Percentiles rank a stretch among this genome's conserved stretches.
Conservation (phyloP, 768 basidiomycete species). For the Phylloporus scabripes region DNA sequence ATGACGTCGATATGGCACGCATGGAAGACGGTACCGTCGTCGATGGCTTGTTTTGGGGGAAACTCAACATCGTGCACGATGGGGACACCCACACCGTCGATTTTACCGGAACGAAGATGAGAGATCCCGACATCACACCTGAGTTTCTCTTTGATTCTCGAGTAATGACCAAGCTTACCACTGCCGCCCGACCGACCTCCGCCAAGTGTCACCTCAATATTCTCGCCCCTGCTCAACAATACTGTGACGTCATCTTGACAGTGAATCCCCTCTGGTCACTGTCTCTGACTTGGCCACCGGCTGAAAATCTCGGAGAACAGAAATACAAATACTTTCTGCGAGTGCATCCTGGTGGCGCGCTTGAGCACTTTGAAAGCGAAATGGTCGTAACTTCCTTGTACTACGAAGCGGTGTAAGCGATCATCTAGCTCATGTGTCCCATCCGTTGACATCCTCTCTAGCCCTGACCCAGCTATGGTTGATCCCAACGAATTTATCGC, state of each 20-base stretch:
- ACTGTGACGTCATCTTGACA: constrained; percentile 71
- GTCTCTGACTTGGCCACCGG: constrained; percentile 72
- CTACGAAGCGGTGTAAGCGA: constrained; percentile 76
- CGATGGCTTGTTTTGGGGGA: constrained; percentile 85
- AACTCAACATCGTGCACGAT: constrained; percentile 74
- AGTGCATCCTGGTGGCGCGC: constrained; percentile 77
- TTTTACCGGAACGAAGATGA: constrained; percentile 73
- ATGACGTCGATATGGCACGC: constrained; percentile 85
- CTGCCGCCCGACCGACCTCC: constrained; percentile 65
- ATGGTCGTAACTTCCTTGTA: constrained; percentile 76
- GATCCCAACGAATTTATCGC: constrained; percentile 77
- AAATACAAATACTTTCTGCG: constrained; percentile 81
- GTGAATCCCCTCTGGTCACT: constrained; percentile 74
- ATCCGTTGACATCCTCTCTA: constrained; percentile 26
- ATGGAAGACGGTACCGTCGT: constrained; percentile 88
- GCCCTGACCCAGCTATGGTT: constrained; percentile 71
- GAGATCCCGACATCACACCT: constrained; percentile 55
- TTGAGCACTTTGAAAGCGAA: constrained; percentile 83
- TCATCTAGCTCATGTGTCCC: not conserved
- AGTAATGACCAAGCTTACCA: constrained; percentile 70
- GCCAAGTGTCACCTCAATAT: constrained; percentile 76
- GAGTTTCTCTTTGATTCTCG: constrained; percentile 74
- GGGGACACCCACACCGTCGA: constrained; percentile 77
- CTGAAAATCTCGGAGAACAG: constrained; percentile 58
- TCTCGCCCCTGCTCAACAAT: constrained; percentile 66